Percentiles rank a stretch among this genome's conserved stretches.
Conservation (phyloP, 2,329 filamentous ascomycete genomes). For the Paraphaeosphaeria sporulosa region DNA sequence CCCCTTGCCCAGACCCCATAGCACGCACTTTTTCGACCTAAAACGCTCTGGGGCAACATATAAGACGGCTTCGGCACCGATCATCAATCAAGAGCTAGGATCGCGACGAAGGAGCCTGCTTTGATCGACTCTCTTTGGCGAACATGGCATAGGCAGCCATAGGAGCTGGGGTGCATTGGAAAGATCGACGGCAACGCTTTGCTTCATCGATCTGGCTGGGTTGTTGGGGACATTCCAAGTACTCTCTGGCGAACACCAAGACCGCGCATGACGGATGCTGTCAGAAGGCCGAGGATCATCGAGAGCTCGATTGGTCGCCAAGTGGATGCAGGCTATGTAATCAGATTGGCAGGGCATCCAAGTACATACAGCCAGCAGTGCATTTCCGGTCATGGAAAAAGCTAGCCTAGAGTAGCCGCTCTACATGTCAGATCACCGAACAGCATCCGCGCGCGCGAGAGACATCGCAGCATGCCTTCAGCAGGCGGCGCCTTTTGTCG, state of each 20-base stretch:
- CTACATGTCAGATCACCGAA: constrained; percentile 41
- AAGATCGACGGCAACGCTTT: neutral
- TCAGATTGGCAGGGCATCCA: constrained; percentile 29
- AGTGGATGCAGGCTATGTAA: constrained; percentile 19
- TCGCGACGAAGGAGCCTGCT: constrained; percentile 4
- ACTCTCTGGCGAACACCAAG: constrained; percentile 9
- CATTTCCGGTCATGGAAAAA: constrained; percentile 35
- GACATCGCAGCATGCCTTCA: constrained; percentile 44
- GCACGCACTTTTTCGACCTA: neutral
- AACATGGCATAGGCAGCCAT: neutral
- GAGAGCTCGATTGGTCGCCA: constrained; percentile 12
- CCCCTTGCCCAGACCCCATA: neutral
- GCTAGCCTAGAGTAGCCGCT: constrained; percentile 40
- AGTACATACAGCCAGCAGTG: constrained; percentile 34
- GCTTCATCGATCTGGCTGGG: neutral
- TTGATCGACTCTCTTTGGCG: neutral
- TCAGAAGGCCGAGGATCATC: constrained; percentile 11
- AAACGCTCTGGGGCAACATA: neutral
- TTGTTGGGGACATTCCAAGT: neutral
- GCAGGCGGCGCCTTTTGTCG: constrained; percentile 70
- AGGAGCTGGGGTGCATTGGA: neutral
- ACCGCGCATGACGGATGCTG: constrained; percentile 5
- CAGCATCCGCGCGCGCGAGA: constrained; percentile 42
- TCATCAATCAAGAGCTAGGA: neutral
- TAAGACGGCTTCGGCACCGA: neutral